phyloP scores from a whole-genome alignment of 1,284 basidiomycete genomes.

The Cystodermella granulosa region DNA sequence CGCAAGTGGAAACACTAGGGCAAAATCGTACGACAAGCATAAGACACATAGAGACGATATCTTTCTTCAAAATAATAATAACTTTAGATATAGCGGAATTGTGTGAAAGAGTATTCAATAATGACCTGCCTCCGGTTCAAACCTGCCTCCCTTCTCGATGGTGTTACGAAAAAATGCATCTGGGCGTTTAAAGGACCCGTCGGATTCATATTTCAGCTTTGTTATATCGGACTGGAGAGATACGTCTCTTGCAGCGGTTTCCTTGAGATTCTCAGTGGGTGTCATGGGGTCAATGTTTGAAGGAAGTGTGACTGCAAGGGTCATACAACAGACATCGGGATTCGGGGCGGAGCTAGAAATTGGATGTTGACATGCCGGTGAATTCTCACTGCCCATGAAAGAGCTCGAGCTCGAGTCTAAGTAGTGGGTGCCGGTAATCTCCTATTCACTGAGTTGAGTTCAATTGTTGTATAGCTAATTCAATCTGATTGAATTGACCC shows the following conservation, averaged over 20 bases:
- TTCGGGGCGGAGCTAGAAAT: no score
- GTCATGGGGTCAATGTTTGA: no score
- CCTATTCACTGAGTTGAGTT: no score
- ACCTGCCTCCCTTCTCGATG: conserved; percentile 71
- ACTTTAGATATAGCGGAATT: background rate
- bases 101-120: conserved; percentile 13
- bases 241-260: conserved; percentile 30
- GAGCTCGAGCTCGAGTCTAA: no score
- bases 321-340: no score
- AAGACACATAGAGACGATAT: conserved; percentile 85
- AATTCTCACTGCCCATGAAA: no score
- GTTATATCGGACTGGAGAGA: conserved; percentile 54
- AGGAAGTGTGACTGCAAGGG: no score
- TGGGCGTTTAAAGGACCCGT: conserved; percentile 81
- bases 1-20: background rate
- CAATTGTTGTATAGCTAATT: no score
- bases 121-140: conserved; percentile 76
- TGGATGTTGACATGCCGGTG: no score
- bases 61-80: conserved; percentile 49
- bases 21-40: conserved; percentile 62
- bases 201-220: conserved; percentile 56
- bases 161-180: conserved; percentile 68
- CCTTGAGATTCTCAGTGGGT: background rate
- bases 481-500: no score
- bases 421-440: no score